Base-by-base conservation (phyloP, 202 grass and related monocot species). In the Alloteropsis angusta region DNA sequence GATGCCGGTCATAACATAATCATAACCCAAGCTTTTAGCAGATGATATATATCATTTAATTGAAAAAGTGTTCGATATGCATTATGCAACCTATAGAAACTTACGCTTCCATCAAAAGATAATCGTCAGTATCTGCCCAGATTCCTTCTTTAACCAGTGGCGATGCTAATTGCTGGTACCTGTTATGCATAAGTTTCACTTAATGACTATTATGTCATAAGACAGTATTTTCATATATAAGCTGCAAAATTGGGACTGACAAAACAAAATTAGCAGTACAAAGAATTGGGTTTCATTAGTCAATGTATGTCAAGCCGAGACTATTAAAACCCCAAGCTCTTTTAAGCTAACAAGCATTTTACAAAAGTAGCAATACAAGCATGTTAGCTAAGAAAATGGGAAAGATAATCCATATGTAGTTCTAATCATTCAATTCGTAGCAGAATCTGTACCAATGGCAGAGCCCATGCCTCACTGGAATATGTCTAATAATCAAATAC, bases 81-180 rank as follows among this genome's bases (percentile, higher is more conserved):
- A 78, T 45, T 45, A 45, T 3, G 43, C 43, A 30, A 30, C 3
- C 21, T 36, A 44, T 43, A 66, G 8, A 72, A 81, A 79, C 88
- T 93, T 91, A 97, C 90, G 86, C 90, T 78, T 81, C 67, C 65
- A 93, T 37, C 34, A 93, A 68, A 49, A 34, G 67, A 69, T 97
- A 92, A 71, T 97, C 94, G 85, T 97, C 94, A 21, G 36, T 5
- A 70, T 97, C 88, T 68, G 47, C 41, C 94, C 94, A 93, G 61
- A 77, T 25, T 41, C 84, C 76, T 84, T 91, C 12, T 62, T 55
- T 85, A 34, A 97, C 94, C 76, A 93, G 30, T 30, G 91, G 63
- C 43, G 94, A 93, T 80, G 86, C 43, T 63, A 97, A 83, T 77
- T 87, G 83, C 5, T 18, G 0, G 67, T 97, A 92, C 94, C 94